Base-by-base conservation (phyloP, 192 early-diverging fungal species). In the Umbelopsis sp. region DNA sequence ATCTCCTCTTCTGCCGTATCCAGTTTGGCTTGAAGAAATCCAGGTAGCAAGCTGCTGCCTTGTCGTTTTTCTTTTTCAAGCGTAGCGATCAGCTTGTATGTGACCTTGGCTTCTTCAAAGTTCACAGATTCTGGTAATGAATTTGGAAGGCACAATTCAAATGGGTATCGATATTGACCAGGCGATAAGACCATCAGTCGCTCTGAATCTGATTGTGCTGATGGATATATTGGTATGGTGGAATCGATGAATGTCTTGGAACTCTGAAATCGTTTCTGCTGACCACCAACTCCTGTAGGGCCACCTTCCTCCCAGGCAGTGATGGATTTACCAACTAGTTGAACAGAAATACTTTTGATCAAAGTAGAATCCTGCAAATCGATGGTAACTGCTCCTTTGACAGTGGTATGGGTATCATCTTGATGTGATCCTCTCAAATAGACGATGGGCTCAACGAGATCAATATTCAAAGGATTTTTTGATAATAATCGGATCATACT, bases 251-350 rank as follows among this genome's bases (percentile, higher is more conserved):
- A 62, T 20, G 56, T 29, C 34, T 62, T 62, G 26, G 17, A 34
- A 14, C 56, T 62, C 16, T 62, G 29, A n/a, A 34, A 62, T 29
- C 56, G 26, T 62, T n/a, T 29, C 31, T 29, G 31, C 31, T 62
- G 56, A 34, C 56, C 56, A n/a, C 17, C 31, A 3, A 62, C 56
- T 20, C 56, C 56, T 1, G 29, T 62, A 14, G 56, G 56, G 17
- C 56, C 56, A 34, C 31, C 56, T 62, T 62, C 56, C 5, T 62
- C 56, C 56, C 56, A 62, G 17, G 56, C 31, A 20, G 56, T 62
- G 29, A 2, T 29, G 1, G 56, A 62, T 22, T 34, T 31, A n/a
- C 56, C 56, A 1, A 62, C 29, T 1, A 62, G 34, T 17, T 31
- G 56, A 62, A 62, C 16, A n/a, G 56, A 32, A 12, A 62, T 62